Conservation (phyloP, 2,329 filamentous ascomycete species). For the Sarocladiaceae sp. region DNA sequence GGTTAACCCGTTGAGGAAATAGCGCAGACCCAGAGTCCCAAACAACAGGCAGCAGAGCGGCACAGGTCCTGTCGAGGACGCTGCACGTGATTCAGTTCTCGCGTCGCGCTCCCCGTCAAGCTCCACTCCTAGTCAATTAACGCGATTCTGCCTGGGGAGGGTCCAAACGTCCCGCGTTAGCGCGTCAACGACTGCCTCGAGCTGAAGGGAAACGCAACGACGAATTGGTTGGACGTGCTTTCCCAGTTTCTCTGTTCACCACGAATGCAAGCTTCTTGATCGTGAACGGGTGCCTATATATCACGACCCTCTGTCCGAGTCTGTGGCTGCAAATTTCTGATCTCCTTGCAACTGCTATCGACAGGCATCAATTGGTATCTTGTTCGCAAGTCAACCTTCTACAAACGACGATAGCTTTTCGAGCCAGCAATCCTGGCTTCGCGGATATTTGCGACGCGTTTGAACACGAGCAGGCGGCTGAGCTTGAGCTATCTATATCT, state of each 20-base stretch:
- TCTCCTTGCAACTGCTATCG: too few relatives aligned
- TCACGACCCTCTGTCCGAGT: too few relatives aligned
- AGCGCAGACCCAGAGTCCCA: neutral
- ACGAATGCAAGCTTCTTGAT: neutral
- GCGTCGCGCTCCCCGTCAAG: neutral
- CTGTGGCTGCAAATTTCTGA: too few relatives aligned
- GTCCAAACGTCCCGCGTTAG: too few relatives aligned
- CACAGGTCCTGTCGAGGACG: too few relatives aligned
- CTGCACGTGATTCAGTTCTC: constrained; percentile 6
- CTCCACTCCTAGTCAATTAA: constrained; percentile 28
- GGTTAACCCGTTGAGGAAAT: too few relatives aligned
- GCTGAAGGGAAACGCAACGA: constrained; percentile 1
- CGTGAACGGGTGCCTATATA: neutral
- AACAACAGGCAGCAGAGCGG: too few relatives aligned
- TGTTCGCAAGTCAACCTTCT: too few relatives aligned
- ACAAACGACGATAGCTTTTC: neutral
- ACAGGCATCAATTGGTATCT: too few relatives aligned
- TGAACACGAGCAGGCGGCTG: neutral
- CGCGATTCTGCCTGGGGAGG: constrained; percentile 34
- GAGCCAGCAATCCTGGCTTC: neutral
- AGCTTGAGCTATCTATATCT: neutral
- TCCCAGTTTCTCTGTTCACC: neutral
- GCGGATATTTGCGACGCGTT: neutral
- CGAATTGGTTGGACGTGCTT: neutral
- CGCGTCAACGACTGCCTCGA: constrained; percentile 34